A percentile compares a stretch with the other conserved stretches of the same genome.
These are phyloP conservation scores for Trametes villosa DNA, from an alignment of 768 basidiomycete species.

Conservation along the genomic window DNA sequence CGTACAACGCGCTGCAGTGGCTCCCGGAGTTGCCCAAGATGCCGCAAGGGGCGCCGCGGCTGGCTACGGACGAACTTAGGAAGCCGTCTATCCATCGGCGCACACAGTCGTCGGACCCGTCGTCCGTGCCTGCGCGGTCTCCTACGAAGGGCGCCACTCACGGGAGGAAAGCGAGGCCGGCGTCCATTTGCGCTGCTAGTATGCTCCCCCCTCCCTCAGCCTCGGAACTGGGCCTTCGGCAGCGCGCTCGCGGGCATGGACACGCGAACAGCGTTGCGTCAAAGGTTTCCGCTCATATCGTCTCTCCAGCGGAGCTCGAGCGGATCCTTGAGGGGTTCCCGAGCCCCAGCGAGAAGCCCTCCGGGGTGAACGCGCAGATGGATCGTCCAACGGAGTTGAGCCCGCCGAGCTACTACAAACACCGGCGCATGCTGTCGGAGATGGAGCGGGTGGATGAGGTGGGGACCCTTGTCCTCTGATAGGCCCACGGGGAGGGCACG, in stretches of 20 bases:
- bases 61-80: background rate
- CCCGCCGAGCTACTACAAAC: constrained; percentile 19
- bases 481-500: background rate
- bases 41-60: too few species aligned
- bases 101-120: constrained; percentile 15
- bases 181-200: constrained; percentile 7
- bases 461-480: background rate
- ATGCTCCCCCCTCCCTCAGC: background rate
- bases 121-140: background rate
- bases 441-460: constrained; percentile 14
- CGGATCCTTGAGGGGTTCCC: constrained; percentile 16
- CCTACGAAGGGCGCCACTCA: background rate
- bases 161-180: constrained; percentile 1
- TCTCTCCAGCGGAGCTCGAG: constrained; percentile 19
- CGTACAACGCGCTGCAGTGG: background rate
- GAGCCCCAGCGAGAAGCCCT: background rate
- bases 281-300: constrained; percentile 9
- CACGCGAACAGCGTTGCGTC: background rate
- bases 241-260: too few species aligned
- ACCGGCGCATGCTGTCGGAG: constrained; percentile 2
- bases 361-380: background rate
- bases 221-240: background rate
- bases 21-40: background rate
- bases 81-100: constrained; percentile 6
- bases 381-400: background rate